Conservation (phyloP, 2,329 filamentous ascomycete species). For the Diaporthe aspalathi region DNA sequence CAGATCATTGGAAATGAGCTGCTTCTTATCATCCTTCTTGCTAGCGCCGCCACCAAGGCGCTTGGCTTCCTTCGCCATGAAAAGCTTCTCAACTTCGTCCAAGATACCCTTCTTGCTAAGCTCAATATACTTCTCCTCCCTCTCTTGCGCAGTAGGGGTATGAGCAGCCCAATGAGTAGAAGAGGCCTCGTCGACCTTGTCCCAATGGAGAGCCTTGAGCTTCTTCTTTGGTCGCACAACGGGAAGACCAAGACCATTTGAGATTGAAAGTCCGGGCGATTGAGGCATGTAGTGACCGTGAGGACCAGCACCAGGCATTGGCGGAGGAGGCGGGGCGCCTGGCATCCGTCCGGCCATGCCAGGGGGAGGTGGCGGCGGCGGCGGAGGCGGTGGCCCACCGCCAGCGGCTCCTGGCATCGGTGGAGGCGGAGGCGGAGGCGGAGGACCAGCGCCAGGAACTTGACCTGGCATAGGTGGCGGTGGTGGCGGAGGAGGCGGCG, state of each 20-base stretch:
- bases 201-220: slow-evolving; percentile 99
- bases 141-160: slow-evolving; percentile 84
- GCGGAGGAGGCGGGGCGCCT: slow-evolving; percentile 36
- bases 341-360: slow-evolving; percentile 50
- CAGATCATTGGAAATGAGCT: slow-evolving; percentile 91
- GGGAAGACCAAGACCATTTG: slow-evolving; percentile 75
- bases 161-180: slow-evolving; percentile 94
- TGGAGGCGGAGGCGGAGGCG: slow-evolving; percentile 62
- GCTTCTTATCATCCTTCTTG: slow-evolving; percentile 96
- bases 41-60: slow-evolving; percentile 76
- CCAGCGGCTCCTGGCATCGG: slow-evolving; percentile 49
- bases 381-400: slow-evolving; percentile 49
- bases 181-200: slow-evolving; percentile 93
- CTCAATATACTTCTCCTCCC: slow-evolving; percentile 96
- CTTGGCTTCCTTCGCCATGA: slow-evolving; percentile 97
- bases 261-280: slow-evolving; percentile 64
- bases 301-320: slow-evolving; percentile 71
- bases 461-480: slow-evolving; percentile 61
- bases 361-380: slow-evolving; percentile 57
- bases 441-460: slow-evolving; percentile 51
- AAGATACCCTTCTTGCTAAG: slow-evolving; percentile 94
- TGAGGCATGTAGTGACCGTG: slow-evolving; percentile 82
- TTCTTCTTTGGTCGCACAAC: slow-evolving; percentile 97
- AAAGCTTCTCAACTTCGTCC: slow-evolving; percentile 97
- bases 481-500: slow-evolving; percentile 58